Evolutionary conservation across 306 rosid species (phyloP).

Genomic region (Prunus davidiana): DNA sequence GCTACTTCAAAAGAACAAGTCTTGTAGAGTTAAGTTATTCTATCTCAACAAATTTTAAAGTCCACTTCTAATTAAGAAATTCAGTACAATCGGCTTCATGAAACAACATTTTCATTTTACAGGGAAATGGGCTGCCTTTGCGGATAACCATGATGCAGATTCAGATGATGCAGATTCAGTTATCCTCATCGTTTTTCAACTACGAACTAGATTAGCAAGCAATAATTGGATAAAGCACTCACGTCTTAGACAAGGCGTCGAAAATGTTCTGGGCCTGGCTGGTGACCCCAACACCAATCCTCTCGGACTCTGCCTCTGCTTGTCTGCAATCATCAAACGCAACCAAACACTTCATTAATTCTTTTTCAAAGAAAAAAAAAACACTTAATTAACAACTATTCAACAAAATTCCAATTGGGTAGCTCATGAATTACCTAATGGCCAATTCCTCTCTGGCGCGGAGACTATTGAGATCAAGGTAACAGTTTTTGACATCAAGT

Average conservation of each 20-base stretch:
- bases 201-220: not conserved
- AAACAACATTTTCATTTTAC: not conserved
- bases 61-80: not conserved
- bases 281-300: conserved; percentile 94
- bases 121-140: not conserved
- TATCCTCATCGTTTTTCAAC: not conserved
- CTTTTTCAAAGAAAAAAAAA: not conserved
- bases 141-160: not conserved
- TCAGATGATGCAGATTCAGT: not conserved
- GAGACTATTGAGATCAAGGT: conserved; percentile 61
- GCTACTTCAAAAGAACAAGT: not conserved
- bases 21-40: too few species aligned
- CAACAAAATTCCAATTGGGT: not conserved
- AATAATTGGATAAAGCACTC: conserved; percentile 27
- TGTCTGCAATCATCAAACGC: conserved; percentile 44
- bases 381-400: not conserved
- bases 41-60: not conserved
- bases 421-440: conserved; percentile 43
- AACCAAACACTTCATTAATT: not conserved
- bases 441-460: conserved; percentile 73
- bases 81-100: not conserved
- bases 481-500: conserved; percentile 56
- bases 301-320: conserved; percentile 85
- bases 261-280: conserved; percentile 84
- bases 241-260: conserved; percentile 93